Evolutionary conservation across 2,329 filamentous ascomycete species (phyloP).

Genomic region (Davidsoniella neocaledoniae): DNA sequence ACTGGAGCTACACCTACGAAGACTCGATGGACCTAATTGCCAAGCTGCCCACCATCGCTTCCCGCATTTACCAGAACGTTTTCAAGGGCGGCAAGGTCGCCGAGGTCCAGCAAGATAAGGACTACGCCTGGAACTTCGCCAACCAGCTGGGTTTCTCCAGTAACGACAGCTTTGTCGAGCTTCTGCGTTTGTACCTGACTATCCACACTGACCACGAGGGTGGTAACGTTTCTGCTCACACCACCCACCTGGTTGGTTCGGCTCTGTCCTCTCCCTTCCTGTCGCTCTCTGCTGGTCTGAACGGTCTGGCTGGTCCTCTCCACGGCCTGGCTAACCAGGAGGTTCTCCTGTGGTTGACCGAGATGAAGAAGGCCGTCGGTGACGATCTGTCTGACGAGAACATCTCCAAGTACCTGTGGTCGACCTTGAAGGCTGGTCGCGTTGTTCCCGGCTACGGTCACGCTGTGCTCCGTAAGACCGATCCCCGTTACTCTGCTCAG

Average conservation of each 20-base stretch:
- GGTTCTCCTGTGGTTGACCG: constrained; percentile 94
- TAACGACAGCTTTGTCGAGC: constrained; percentile 93
- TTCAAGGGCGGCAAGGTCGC: constrained; percentile 99
- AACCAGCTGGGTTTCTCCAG: constrained; percentile 96
- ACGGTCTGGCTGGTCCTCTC: constrained; percentile 93
- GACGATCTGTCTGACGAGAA: constrained; percentile 90
- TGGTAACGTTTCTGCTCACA: constrained; percentile 96
- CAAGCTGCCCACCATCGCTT: constrained; percentile 94
- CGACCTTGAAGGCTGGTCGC: constrained; percentile 84
- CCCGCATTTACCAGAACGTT: constrained; percentile 99
- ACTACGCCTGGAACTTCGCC: constrained; percentile 98
- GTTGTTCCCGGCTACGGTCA: constrained; percentile 98
- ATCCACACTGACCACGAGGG: constrained; percentile 99
- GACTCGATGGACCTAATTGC: constrained; percentile 99
- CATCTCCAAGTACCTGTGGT: constrained; percentile 98
- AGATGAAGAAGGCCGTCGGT: constrained; percentile 94
- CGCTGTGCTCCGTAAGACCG: constrained; percentile 98
- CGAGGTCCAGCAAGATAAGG: constrained; percentile 93
- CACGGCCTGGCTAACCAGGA: constrained; percentile 99
- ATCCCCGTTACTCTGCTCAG: constrained; percentile 96
- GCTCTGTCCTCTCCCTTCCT: constrained; percentile 96
- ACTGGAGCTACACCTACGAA: constrained; percentile 99
- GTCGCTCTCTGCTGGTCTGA: constrained; percentile 87
- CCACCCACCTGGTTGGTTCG: constrained; percentile 91
- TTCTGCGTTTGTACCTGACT: constrained; percentile 97